These are phyloP conservation scores for Alternaria sp. DNA, from an alignment of 2,329 filamentous ascomycete genomes.

Conservation along the genomic window DNA sequence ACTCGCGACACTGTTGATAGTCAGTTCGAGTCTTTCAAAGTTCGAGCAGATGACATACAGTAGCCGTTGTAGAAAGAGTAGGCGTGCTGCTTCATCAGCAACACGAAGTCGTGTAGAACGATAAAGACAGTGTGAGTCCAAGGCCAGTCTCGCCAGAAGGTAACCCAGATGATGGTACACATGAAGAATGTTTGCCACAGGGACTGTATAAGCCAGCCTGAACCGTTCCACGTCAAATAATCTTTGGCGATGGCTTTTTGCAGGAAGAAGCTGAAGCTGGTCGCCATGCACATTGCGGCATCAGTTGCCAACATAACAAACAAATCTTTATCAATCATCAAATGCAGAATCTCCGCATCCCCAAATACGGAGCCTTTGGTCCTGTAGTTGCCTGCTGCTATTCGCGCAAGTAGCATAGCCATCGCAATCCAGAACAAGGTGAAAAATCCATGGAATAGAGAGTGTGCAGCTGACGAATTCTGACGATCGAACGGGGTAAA, in stretches of 20 bases:
- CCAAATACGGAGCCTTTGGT: slow-evolving; percentile 74
- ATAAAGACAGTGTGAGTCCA: slow-evolving; percentile 86
- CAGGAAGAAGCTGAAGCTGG: slow-evolving; percentile 70
- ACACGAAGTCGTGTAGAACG: slow-evolving; percentile 75
- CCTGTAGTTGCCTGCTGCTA: slow-evolving; percentile 73
- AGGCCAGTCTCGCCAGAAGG: slow-evolving; percentile 76
- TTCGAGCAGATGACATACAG: slow-evolving; percentile 44
- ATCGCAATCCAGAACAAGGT: slow-evolving; percentile 80
- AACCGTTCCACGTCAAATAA: slow-evolving; percentile 71
- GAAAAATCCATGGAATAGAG: slow-evolving; percentile 80
- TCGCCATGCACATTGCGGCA: slow-evolving; percentile 72
- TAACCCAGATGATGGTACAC: slow-evolving; percentile 68
- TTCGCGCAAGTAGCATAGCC: slow-evolving; percentile 70
- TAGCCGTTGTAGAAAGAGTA: slow-evolving; percentile 83
- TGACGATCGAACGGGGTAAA: slow-evolving; percentile 79
- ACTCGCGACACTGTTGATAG: slow-evolving; percentile 51
- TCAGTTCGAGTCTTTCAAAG: neutral
- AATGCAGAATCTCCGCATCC: slow-evolving; percentile 73
- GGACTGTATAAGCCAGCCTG: slow-evolving; percentile 78
- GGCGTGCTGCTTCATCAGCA: slow-evolving; percentile 86
- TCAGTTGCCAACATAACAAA: slow-evolving; percentile 67
- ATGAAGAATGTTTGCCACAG: slow-evolving; percentile 75
- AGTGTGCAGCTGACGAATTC: slow-evolving; percentile 70
- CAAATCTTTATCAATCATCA: slow-evolving; percentile 69
- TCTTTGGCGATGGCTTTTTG: slow-evolving; percentile 68